Evolutionary conservation across 2,329 filamentous ascomycete genomes (phyloP).

Genomic region (Sporothrix inflata): DNA sequence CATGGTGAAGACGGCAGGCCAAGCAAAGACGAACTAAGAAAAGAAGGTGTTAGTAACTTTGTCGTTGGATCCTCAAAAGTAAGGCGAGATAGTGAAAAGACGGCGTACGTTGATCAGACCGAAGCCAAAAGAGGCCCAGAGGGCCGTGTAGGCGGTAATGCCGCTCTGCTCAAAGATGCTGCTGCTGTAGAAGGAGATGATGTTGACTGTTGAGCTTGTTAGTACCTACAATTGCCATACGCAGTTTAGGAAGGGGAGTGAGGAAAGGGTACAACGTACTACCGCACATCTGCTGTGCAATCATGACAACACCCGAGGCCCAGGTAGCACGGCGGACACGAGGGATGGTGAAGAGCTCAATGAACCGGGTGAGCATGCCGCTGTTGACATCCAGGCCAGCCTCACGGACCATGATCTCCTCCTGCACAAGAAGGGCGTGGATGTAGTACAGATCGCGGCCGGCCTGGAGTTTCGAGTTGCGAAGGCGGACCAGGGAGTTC

Average conservation of each 20-base stretch:
- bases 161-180: conserved; percentile 64
- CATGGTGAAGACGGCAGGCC: conserved; percentile 67
- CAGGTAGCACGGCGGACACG: conserved; percentile 72
- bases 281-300: conserved; percentile 71
- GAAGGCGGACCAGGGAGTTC: conserved; percentile 55
- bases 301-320: conserved; percentile 80
- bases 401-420: conserved; percentile 51
- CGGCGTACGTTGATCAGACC: conserved; percentile 58
- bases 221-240: not conserved
- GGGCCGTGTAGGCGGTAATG: conserved; percentile 56
- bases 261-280: conserved; percentile 26
- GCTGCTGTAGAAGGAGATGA: conserved; percentile 76
- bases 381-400: conserved; percentile 42
- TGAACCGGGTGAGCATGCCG: conserved; percentile 64
- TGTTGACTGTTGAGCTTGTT: conserved; percentile 57
- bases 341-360: conserved; percentile 70
- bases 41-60: not conserved
- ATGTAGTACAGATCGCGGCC: conserved; percentile 67
- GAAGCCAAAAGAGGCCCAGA: conserved; percentile 67
- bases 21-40: conserved; percentile 55
- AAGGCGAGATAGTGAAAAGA: not conserved
- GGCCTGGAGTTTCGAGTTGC: conserved; percentile 60
- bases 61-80: not conserved
- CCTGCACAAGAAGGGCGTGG: conserved; percentile 65
- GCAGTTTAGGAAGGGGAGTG: not conserved